Evolutionary conservation across 345 rosid species (phyloP).

Genomic region (Citrus australasica): DNA sequence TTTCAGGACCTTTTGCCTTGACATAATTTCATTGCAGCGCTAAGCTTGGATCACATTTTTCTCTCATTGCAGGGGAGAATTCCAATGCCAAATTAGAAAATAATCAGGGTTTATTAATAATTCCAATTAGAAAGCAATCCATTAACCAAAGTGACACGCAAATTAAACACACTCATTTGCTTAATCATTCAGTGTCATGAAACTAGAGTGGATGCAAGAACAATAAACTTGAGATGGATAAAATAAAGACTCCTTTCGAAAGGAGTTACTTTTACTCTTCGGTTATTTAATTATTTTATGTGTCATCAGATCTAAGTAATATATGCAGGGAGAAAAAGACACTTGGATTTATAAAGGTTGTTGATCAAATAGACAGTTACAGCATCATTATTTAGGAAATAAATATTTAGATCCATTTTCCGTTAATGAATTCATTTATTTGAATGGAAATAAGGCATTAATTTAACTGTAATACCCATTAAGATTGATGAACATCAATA

Average conservation of each 20-base stretch:
- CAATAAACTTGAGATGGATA: neutral
- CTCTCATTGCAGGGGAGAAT: neutral
- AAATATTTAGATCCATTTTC: too few species aligned
- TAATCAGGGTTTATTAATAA: neutral
- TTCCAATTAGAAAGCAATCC: neutral
- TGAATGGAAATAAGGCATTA: too few species aligned
- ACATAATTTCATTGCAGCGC: neutral
- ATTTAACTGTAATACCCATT: too few species aligned
- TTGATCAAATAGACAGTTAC: too few species aligned
- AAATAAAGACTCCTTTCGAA: neutral
- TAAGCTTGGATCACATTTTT: neutral
- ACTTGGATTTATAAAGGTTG: too few species aligned
- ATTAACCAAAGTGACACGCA: neutral
- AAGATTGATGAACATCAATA: too few species aligned
- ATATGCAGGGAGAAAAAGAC: too few species aligned
- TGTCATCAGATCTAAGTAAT: too few species aligned
- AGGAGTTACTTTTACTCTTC: neutral
- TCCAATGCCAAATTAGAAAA: neutral
- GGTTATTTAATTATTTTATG: neutral
- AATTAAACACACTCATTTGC: neutral
- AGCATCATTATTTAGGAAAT: too few species aligned
- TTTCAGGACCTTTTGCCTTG: neutral
- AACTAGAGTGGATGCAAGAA: neutral
- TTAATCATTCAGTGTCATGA: neutral
- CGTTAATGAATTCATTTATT: too few species aligned